Conservation (phyloP, 2,329 filamentous ascomycete genomes). For the Teratosphaeria nubilosa region DNA sequence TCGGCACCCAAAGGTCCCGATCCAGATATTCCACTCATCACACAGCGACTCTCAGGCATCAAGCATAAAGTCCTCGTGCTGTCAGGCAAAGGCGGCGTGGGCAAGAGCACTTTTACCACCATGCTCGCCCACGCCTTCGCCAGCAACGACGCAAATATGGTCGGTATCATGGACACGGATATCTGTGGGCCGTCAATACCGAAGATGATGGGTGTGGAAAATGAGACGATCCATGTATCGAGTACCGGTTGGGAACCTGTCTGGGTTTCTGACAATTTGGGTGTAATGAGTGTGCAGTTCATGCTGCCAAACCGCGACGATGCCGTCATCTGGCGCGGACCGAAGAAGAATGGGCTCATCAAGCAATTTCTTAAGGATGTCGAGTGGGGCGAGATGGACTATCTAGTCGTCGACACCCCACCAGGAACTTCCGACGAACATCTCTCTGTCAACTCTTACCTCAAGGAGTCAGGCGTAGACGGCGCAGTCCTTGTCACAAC, state of each 20-base stretch:
- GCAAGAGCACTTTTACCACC: slow-evolving; percentile 87
- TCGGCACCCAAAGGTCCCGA: slow-evolving; percentile 91
- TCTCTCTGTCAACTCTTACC: slow-evolving; percentile 79
- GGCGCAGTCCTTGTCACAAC: slow-evolving; percentile 90
- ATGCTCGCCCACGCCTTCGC: slow-evolving; percentile 86
- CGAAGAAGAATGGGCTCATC: slow-evolving; percentile 97
- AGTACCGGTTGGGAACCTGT: slow-evolving; percentile 87
- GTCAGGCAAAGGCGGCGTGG: slow-evolving; percentile 91
- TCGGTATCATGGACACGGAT: slow-evolving; percentile 97
- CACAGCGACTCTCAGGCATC: slow-evolving; percentile 68
- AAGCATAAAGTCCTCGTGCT: slow-evolving; percentile 88
- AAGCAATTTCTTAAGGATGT: slow-evolving; percentile 98
- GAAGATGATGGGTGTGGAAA: slow-evolving; percentile 97
- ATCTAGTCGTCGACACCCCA: slow-evolving; percentile 86
- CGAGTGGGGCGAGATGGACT: slow-evolving; percentile 92
- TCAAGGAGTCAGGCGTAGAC: slow-evolving; percentile 85
- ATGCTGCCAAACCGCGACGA: slow-evolving; percentile 92
- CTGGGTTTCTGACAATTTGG: slow-evolving; percentile 88
- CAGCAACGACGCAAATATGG: slow-evolving; percentile 62
- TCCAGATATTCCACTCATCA: slow-evolving; percentile 83
- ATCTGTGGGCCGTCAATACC: slow-evolving; percentile 94
- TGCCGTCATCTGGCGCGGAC: slow-evolving; percentile 92
- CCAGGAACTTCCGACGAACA: slow-evolving; percentile 95
- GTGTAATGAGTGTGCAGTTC: slow-evolving; percentile 96
- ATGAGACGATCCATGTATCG: slow-evolving; percentile 86